Conservation (phyloP, 345 rosid genomes). For the Aquilaria sinensis region DNA sequence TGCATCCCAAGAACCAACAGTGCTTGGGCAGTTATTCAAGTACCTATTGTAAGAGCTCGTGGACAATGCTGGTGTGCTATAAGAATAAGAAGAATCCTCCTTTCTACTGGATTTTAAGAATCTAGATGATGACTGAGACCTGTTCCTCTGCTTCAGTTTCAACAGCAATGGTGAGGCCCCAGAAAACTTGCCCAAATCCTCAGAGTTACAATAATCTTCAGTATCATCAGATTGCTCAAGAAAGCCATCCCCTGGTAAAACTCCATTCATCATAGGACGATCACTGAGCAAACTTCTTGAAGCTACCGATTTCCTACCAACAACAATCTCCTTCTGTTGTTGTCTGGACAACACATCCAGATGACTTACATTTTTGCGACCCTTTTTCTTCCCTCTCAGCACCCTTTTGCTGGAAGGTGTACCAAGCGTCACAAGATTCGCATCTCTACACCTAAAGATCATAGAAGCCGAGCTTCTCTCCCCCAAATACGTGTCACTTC, state of each 20-base stretch:
- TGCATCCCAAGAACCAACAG: slow-evolving; percentile 84
- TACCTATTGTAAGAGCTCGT: slow-evolving; percentile 72
- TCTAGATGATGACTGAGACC: slow-evolving; percentile 54
- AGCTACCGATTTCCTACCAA: slow-evolving; percentile 23
- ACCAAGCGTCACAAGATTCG: slow-evolving; percentile 35
- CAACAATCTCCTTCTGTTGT: slow-evolving; percentile 33
- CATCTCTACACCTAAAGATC: slow-evolving; percentile 54
- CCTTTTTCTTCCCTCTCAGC: slow-evolving; percentile 39
- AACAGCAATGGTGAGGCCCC: slow-evolving; percentile 65
- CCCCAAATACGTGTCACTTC: slow-evolving; percentile 41
- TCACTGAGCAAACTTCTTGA: slow-evolving; percentile 30
- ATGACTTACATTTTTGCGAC: slow-evolving; percentile 40
- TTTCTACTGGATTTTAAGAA: slow-evolving; percentile 42
- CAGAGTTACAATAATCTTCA: slow-evolving; percentile 54
- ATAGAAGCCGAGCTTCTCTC: slow-evolving; percentile 39
- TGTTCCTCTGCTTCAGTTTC: slow-evolving; percentile 55
- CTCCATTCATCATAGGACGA: slow-evolving; percentile 33
- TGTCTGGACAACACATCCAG: slow-evolving; percentile 41
- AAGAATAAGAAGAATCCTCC: slow-evolving; percentile 71
- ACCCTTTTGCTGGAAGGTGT: slow-evolving; percentile 34
- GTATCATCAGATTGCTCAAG: slow-evolving; percentile 63
- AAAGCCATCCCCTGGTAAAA: slow-evolving; percentile 38
- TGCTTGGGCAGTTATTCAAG: slow-evolving; percentile 52
- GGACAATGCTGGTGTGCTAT: slow-evolving; percentile 87
- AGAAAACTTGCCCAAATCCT: slow-evolving; percentile 45